Conservation (phyloP, 2,329 filamentous ascomycete genomes). For the Calonectria crousiana region DNA sequence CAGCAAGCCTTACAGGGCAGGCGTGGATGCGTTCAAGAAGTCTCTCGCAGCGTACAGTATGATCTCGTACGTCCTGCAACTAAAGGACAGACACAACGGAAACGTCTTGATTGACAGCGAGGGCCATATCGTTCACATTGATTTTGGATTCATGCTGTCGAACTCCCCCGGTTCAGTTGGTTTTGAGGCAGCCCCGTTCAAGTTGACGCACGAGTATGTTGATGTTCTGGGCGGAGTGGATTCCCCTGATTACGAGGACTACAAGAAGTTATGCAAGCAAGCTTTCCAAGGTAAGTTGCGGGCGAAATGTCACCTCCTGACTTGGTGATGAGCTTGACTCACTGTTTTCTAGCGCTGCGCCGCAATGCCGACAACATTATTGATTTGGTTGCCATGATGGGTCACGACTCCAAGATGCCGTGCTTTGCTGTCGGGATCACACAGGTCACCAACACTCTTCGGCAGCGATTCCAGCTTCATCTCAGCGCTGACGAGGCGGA, state of each 20-base stretch:
- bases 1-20: slow-evolving; percentile 76
- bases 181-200: slow-evolving; percentile 89
- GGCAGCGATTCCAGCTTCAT: slow-evolving; percentile 84
- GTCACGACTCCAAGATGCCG: slow-evolving; percentile 84
- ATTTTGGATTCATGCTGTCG: slow-evolving; percentile 91
- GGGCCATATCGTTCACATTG: slow-evolving; percentile 89
- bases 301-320: neutral
- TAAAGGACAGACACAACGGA: slow-evolving; percentile 89
- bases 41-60: slow-evolving; percentile 89
- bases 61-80: slow-evolving; percentile 84
- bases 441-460: slow-evolving; percentile 76
- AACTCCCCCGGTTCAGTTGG: slow-evolving; percentile 88
- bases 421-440: slow-evolving; percentile 82
- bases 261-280: slow-evolving; percentile 84
- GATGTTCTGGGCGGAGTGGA: slow-evolving; percentile 83
- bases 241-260: slow-evolving; percentile 78
- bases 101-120: slow-evolving; percentile 89
- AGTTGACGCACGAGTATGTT: slow-evolving; percentile 87
- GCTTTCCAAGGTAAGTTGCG: slow-evolving; percentile 78
- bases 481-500: slow-evolving; percentile 86
- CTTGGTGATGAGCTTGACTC: slow-evolving; percentile 1
- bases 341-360: slow-evolving; percentile 68
- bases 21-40: slow-evolving; percentile 82
- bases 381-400: slow-evolving; percentile 88
- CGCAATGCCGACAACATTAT: slow-evolving; percentile 85